phyloP scores from a whole-genome alignment of 1,284 basidiomycete genomes.

The Entoloma clypeatum region DNA sequence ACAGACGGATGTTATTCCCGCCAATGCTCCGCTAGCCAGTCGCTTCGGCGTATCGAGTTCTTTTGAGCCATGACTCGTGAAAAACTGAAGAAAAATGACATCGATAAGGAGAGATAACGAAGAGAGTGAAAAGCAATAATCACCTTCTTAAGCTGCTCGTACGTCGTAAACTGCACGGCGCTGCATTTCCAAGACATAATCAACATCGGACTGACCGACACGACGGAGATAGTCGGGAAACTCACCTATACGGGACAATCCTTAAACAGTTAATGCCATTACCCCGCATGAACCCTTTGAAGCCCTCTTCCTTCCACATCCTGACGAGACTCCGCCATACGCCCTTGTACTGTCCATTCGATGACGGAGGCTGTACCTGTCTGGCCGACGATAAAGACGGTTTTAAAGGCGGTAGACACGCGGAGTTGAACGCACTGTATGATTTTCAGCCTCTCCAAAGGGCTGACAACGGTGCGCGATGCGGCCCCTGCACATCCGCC shows the following conservation, averaged over 20 bases:
- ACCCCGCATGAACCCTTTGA: constrained; percentile 87
- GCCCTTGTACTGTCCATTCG: constrained; percentile 70
- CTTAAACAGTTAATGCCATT: constrained; percentile 92
- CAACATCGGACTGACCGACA: constrained; percentile 3
- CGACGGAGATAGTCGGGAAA: constrained; percentile 9
- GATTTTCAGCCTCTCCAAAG: constrained; percentile 90
- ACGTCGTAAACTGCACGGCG: constrained; percentile 91
- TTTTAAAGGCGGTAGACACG: background rate
- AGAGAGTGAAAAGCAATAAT: constrained; percentile 17
- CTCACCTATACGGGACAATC: constrained; percentile 73
- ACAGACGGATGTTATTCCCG: constrained; percentile 90
- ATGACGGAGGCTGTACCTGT: constrained; percentile 71
- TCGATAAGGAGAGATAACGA: constrained; percentile 5
- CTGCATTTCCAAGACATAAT: constrained; percentile 50
- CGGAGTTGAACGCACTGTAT: constrained; percentile 63
- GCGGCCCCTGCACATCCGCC: constrained; percentile 81
- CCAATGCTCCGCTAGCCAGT: constrained; percentile 80
- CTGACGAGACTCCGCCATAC: constrained; percentile 79
- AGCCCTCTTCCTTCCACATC: constrained; percentile 94
- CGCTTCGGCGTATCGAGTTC: constrained; percentile 82
- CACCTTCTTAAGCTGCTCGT: constrained; percentile 85
- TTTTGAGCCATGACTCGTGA: constrained; percentile 62
- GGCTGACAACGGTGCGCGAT: constrained; percentile 88
- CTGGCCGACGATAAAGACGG: constrained; percentile 35
- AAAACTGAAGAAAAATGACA: constrained; percentile 43